Percentiles rank a stretch among this genome's conserved stretches.
phyloP scores from a whole-genome alignment of 441 rosid genomes.

The Flueggea neowawraea region DNA sequence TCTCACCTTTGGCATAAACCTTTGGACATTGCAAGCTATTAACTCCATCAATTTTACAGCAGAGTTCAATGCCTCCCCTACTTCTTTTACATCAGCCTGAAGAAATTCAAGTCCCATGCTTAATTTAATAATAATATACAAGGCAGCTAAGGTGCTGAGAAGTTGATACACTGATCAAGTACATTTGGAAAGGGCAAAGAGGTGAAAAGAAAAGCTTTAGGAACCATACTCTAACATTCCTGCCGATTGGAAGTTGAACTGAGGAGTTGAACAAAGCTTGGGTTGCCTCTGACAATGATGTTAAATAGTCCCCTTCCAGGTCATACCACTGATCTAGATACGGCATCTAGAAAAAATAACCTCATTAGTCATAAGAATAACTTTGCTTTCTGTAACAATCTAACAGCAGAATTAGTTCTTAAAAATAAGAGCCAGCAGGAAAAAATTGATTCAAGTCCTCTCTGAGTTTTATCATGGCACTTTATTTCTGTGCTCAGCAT shows the following conservation, averaged over 20 bases:
- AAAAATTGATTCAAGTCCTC: too few species aligned
- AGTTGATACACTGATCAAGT: too few species aligned
- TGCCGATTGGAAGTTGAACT: conserved; percentile 55
- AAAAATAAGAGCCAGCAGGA: too few species aligned
- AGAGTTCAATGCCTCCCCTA: conserved; percentile 53
- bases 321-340: conserved; percentile 64
- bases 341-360: conserved; percentile 46
- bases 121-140: neutral
- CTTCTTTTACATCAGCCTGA: conserved; percentile 56
- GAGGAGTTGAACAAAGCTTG: conserved; percentile 61
- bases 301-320: conserved; percentile 51
- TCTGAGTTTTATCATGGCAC: too few species aligned
- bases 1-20: conserved; percentile 57
- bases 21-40: conserved; percentile 35
- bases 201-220: neutral
- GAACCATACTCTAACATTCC: conserved; percentile 43
- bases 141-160: too few species aligned
- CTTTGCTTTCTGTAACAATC: neutral
- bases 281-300: conserved; percentile 48
- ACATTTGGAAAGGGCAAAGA: neutral
- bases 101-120: neutral
- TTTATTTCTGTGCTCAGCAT: too few species aligned
- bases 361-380: neutral
- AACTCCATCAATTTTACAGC: conserved; percentile 55
- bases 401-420: too few species aligned